Evolutionary conservation across 352 stramenopile species (phyloP).

Genomic region (Phytopythium oedochilum): DNA sequence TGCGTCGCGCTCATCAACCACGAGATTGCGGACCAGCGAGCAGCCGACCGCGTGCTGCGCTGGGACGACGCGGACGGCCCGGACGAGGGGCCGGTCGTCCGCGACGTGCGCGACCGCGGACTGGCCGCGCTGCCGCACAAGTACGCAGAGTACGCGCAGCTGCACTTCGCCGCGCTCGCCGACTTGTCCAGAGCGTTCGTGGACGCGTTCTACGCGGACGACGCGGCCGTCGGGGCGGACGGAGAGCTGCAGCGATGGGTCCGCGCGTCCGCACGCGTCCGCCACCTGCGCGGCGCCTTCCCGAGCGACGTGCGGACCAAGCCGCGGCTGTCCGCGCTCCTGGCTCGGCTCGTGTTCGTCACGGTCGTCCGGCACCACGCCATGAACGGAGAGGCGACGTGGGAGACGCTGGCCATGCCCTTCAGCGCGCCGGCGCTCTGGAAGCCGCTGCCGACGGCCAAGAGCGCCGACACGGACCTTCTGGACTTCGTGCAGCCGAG

Average conservation of each 20-base stretch:
- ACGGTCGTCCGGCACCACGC: conserved; percentile 40
- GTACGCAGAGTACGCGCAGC: conserved; percentile 28
- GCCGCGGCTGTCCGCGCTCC: conserved; percentile 11
- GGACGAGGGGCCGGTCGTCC: conserved; percentile 4
- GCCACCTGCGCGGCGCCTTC: conserved; percentile 19
- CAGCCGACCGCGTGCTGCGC: not conserved
- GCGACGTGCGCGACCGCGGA: conserved; percentile 17
- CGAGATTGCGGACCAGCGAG: not conserved
- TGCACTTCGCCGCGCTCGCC: conserved; percentile 22
- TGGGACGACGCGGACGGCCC: not conserved
- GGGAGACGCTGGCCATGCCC: conserved; percentile 32
- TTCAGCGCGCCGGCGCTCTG: conserved; percentile 39
- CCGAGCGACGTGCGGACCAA: conserved; percentile 5
- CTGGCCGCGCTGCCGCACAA: conserved; percentile 27
- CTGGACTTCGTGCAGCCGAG: conserved; percentile 20
- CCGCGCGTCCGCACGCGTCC: conserved; percentile 12
- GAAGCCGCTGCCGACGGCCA: conserved; percentile 28
- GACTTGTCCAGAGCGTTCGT: conserved; percentile 19
- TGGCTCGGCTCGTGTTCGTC: conserved; percentile 35
- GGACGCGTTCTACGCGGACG: conserved; percentile 23
- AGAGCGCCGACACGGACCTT: conserved; percentile 13
- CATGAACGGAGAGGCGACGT: conserved; percentile 47
- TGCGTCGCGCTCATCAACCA: conserved; percentile 24
- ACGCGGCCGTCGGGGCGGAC: conserved; percentile 21
- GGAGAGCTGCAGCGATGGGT: conserved; percentile 37